Evolutionary conservation across 1,284 basidiomycete genomes (phyloP), one percentile per base, ranked within the genome.

Genomic region (Malassezia dermatis): DNA sequence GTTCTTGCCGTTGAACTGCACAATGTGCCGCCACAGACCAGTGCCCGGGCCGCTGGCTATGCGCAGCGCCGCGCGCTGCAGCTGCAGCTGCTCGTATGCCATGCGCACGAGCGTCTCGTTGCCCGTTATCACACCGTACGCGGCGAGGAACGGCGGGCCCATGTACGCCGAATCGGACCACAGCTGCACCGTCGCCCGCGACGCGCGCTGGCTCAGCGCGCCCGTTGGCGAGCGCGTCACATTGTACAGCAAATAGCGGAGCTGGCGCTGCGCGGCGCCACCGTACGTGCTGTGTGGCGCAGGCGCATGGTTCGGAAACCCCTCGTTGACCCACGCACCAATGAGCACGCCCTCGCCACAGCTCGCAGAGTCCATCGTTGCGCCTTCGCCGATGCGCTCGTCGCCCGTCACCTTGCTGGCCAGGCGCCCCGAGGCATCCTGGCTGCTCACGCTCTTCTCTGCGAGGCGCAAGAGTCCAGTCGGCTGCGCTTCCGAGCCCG

Each of bases 81-180:
- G 78, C 43, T 78, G 78, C 60, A 86, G 83, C 72, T 95, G 91
- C 32, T 81, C 81, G 76, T 88, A 86, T 0, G 88, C 84, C 50
- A 82, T 80, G 30, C 77, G 73, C 8, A 93, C 68, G 23, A 90
- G 78, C 1, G 82, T 81, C 37, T 80, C 73, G 75, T 93, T 89
- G 27, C 77, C 69, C 0, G 82, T 82, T 24, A 82, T 64, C 30
- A 83, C 82, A 27, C 86, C 91, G 71, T 89, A 91, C 75, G 86
- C 89, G 0, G 90, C 88, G 8, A 95, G 76, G 76, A 91, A 94
- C 0, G 90, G 90, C 0, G 90, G 89, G 0, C 86, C 85, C 88
- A 91, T 89, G 75, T 86, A 89, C 7, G 86, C 79, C 13, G 65
- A 63, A 17, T 74, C 71, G 43, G 64, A 68, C 77, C 70, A 73